Evolutionary conservation across 495 filamentous ascomycete species (phyloP).

Genomic region (Jackrogersella multiformis): DNA sequence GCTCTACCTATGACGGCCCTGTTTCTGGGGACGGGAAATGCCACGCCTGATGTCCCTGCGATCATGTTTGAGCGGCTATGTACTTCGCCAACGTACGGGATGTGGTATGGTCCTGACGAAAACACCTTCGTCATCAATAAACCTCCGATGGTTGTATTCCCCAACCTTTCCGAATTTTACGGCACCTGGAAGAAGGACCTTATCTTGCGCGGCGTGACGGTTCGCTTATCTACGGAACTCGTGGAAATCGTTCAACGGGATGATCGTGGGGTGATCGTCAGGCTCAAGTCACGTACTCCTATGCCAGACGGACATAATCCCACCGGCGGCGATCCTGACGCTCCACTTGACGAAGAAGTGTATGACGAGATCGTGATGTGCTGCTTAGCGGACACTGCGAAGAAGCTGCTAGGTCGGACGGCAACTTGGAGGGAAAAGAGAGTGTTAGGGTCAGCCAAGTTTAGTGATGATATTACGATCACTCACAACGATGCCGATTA

Average conservation of each 20-base stretch:
- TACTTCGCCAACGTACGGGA: slow-evolving; percentile 74
- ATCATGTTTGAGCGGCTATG: slow-evolving; percentile 80
- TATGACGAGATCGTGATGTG: slow-evolving; percentile 82
- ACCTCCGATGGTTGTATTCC: slow-evolving; percentile 85
- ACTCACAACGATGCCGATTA: slow-evolving; percentile 81
- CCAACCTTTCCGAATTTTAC: slow-evolving; percentile 77
- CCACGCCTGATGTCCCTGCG: slow-evolving; percentile 78
- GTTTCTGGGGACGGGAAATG: slow-evolving; percentile 82
- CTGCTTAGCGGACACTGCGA: slow-evolving; percentile 78
- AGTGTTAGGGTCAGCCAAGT: slow-evolving; percentile 77
- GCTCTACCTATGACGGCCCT: slow-evolving; percentile 77
- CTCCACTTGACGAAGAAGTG: slow-evolving; percentile 48
- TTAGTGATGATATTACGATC: slow-evolving; percentile 84
- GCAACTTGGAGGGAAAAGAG: slow-evolving; percentile 70
- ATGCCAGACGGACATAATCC: slow-evolving; percentile 48
- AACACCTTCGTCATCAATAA: slow-evolving; percentile 70
- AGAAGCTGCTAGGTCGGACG: slow-evolving; percentile 68
- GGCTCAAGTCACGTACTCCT: slow-evolving; percentile 40
- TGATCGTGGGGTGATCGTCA: slow-evolving; percentile 66
- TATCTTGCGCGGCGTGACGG: slow-evolving; percentile 66
- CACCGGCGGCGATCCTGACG: slow-evolving; percentile 49
- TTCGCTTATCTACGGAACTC: slow-evolving; percentile 72
- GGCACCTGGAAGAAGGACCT: slow-evolving; percentile 72
- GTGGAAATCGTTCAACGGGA: slow-evolving; percentile 64
- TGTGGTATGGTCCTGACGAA: slow-evolving; percentile 77